Base-by-base conservation (phyloP, 768 basidiomycete genomes). In the Termitomyces sp. region DNA sequence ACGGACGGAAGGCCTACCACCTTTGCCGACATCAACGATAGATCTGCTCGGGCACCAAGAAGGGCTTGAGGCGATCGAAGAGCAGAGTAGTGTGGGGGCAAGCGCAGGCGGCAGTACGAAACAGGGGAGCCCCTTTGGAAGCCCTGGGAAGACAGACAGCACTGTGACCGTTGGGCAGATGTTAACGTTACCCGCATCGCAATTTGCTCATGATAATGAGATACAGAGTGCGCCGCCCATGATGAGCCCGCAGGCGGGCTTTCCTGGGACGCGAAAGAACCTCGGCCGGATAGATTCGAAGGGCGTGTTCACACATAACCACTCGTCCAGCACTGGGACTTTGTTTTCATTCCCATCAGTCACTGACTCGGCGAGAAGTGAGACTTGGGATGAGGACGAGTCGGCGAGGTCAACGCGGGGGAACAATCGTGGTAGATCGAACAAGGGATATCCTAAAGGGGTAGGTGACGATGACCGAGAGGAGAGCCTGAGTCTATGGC, bases 401-500 rank as follows among this genome's bases (percentile, higher is more conserved):
- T 67, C 61, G 63, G 59, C 56, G 57, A 63, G 5, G 21, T 17
- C 54, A 40, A 47, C 66, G 40, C 66, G 61, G 46, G 67, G 63
- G 25, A 63, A 67, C 41, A 67, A 67, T 21, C 69, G 73, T 27
- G 68, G 72, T 28, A 69, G 76, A 58, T 70, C 73, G 28, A 68
- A 71, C 47, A 73, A 76, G 65, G 72, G 70, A 42, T 83, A 84
- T 57, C 79, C 80, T 4, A 75, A 73, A 52, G 78, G 75, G n/a
- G 68, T 63, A 25, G 77, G 74, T 0, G 75, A 77, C 3, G 81
- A 83, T 62, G 86, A 88, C 52, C 66, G 67, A 48, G 86, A 87
- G 55, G 86, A 88, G 70, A 83, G 81, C 54, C 66, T 79, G 51
- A 77, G 83, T 48, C 62, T 88, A 54, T 83, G 79, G 80, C 67